These are phyloP conservation scores for Cytospora paraplurivora DNA, from an alignment of 2,329 filamentous ascomycete genomes.

Conservation along the genomic window DNA sequence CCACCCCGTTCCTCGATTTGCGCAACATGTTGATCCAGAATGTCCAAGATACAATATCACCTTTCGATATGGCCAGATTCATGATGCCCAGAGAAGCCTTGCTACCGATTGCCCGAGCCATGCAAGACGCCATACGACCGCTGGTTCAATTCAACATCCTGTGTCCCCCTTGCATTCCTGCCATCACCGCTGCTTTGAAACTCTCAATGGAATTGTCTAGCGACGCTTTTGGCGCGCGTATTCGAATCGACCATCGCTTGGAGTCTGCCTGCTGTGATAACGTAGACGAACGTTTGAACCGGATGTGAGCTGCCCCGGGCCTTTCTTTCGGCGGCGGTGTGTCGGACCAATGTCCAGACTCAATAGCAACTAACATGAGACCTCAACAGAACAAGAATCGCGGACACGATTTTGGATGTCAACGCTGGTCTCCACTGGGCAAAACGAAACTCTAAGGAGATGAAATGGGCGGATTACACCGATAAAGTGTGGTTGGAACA, in stretches of 20 bases:
- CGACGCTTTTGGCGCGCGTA: constrained; percentile 4
- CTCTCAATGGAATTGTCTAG: not conserved
- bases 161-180: constrained; percentile 19
- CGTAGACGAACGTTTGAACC: not conserved
- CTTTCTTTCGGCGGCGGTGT: not conserved
- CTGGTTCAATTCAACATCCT: constrained; percentile 6
- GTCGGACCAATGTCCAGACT: not conserved
- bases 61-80: too few relatives aligned
- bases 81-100: not conserved
- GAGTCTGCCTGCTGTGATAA: constrained; percentile 9
- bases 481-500: constrained; percentile 18
- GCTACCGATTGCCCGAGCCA: not conserved
- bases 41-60: not conserved
- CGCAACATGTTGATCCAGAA: too few relatives aligned
- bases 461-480: constrained; percentile 9
- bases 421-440: constrained; percentile 15
- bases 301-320: constrained; percentile 4
- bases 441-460: not conserved
- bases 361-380: not conserved
- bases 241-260: constrained; percentile 22
- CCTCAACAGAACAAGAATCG: constrained; percentile 8
- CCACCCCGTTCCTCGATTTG: too few relatives aligned
- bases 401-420: constrained; percentile 16
- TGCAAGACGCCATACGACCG: not conserved
- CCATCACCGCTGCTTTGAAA: constrained; percentile 16